Conservation (phyloP, 768 basidiomycete species). For the Strobilomyces echinocephalus region DNA sequence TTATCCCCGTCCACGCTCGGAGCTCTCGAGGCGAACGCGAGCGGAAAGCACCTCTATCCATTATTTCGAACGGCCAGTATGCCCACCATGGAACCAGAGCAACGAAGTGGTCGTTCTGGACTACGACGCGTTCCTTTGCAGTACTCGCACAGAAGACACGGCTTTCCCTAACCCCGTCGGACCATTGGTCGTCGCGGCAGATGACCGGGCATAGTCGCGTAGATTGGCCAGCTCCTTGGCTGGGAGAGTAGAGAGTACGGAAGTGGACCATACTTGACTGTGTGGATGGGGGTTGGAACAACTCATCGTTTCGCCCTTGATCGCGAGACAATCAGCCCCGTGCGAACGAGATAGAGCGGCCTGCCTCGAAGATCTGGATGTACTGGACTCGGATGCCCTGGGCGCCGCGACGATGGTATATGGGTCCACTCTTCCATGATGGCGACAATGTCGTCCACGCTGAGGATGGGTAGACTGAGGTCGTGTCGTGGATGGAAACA, state of each 20-base stretch:
- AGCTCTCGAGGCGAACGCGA: no score
- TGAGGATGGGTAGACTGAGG: conserved; percentile 71
- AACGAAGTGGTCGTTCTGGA: conserved; percentile 73
- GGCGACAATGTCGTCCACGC: no score
- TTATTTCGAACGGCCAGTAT: conserved; percentile 84
- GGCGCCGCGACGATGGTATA: no score
- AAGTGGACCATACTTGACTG: conserved; percentile 83
- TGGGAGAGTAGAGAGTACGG: conserved; percentile 66
- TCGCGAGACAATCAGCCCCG: no score
- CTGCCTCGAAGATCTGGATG: no score
- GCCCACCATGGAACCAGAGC: conserved; percentile 95
- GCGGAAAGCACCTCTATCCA: no score
- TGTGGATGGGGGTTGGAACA: conserved; percentile 52
- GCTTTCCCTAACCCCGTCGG: conserved; percentile 53
- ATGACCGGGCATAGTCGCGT: conserved; percentile 44
- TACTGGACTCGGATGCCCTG: no score
- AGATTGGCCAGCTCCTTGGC: no score
- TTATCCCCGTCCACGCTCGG: no score
- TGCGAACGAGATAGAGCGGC: no score
- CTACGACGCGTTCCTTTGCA: conserved; percentile 57
- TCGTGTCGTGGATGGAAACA: conserved; percentile 86
- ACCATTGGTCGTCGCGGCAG: conserved; percentile 35
- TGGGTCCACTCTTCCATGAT: no score
- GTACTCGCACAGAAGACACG: conserved; percentile 70
- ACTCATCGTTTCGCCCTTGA: no score